Evolutionary conservation across 139 green algal genomes (phyloP), one percentile per base, ranked within the genome.

Genomic region (Yamagishiella unicocca): DNA sequence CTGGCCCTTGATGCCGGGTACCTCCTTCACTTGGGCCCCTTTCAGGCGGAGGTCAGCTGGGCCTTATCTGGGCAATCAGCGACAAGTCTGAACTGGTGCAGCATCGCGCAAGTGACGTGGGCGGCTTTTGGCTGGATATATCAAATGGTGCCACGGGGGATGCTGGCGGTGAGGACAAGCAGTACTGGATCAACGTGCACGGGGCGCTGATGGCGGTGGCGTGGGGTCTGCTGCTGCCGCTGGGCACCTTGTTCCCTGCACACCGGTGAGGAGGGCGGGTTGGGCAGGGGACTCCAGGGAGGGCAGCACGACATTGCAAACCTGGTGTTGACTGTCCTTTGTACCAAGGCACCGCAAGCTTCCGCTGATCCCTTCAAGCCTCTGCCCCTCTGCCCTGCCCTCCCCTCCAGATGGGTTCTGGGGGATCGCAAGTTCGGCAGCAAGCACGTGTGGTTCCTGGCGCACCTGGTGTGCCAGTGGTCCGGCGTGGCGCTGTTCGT

Each of bases 201-300:
- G 85, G 85, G 9, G 74, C 45, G 75, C 76, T 89, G 27, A 89
- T 89, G 85, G 35, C 85, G 46, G 61, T 84, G 24, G 43, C 85
- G 25, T 89, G 85, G 85, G 73, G 68, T 33, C 64, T 89, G 75
- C 75, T 89, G 43, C 61, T 89, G 61, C 85, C 85, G 37, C 38
- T 85, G 61, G 85, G 85, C 9, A 46, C 85, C 5, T 7, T 89
- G 35, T 22, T 89, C 33, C 73, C 85, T 25, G 46, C 73, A 12
- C 85, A 89, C 85, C 64, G 76, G 84, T 89, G 58, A 25, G 84
- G n/a, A n/a, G n/a, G n/a, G n/a, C n/a, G n/a, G n/a, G n/a, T n/a
- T n/a, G n/a, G n/a, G n/a, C n/a, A n/a, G n/a, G n/a, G n/a, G n/a
- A n/a, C n/a, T n/a, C n/a, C n/a, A n/a, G n/a, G n/a, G n/a, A n/a